Evolutionary conservation across 768 basidiomycete species (phyloP).

Genomic region (Boletus subparvulus): DNA sequence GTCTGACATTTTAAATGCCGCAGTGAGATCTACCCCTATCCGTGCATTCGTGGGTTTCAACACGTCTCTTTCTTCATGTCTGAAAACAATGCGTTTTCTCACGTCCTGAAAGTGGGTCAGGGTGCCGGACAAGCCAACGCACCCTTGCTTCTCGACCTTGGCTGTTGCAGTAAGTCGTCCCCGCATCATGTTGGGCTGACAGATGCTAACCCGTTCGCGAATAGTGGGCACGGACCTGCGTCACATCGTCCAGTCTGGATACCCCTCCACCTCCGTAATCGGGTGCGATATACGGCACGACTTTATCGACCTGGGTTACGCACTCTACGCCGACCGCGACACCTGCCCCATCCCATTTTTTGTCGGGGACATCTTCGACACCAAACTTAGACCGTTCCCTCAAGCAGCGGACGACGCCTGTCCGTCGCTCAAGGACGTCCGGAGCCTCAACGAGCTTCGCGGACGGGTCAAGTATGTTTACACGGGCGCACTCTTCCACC

Average conservation of each 20-base stretch:
- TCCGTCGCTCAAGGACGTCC: background rate
- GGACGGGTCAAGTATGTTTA: background rate
- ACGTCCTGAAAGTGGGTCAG: background rate
- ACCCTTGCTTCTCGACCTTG: conserved; percentile 1
- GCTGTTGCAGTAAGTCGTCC: conserved; percentile 4
- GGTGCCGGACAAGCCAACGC: background rate
- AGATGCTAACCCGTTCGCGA: background rate
- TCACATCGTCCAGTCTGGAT: background rate
- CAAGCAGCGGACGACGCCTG: background rate
- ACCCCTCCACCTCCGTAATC: background rate
- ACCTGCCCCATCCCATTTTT: background rate
- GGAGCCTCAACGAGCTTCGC: background rate
- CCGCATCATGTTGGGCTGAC: background rate
- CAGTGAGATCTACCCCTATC: background rate
- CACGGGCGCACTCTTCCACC: background rate
- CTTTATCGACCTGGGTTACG: background rate
- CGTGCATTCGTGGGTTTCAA: conserved; percentile 1
- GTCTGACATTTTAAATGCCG: background rate
- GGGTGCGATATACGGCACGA: conserved; percentile 2
- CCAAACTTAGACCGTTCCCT: background rate
- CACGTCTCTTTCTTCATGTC: conserved; percentile 1
- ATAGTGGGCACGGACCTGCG: conserved; percentile 8
- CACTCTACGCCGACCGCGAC: background rate
- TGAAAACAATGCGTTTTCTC: background rate
- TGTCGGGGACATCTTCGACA: background rate